Base-by-base conservation (phyloP, 2,329 filamentous ascomycete genomes). In the Aureobasidium sp. region DNA sequence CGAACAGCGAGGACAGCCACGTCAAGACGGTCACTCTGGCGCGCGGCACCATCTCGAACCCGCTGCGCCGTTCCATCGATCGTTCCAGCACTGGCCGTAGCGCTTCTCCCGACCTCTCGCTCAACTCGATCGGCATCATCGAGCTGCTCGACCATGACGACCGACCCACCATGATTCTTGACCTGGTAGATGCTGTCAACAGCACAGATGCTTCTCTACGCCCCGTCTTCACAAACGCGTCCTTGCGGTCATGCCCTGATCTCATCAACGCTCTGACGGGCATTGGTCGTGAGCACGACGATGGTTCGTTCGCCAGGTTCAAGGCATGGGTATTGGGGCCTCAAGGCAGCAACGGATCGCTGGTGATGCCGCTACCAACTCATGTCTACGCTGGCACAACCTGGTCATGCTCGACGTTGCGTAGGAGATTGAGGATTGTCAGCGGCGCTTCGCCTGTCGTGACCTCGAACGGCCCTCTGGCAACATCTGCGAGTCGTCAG, bases 81-180 rank as follows among this genome's bases (percentile, higher is more conserved):
- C 79, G 79, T 30, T 70, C 74, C n/a, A 75, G 73, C 11, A 66
- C 72, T n/a, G 67, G 77, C 12, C 71, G 62, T 11, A 65, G 73
- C 24, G 64, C 71, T 38, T 83, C 77, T 49, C 76, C 79, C 7
- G 81, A 82, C 53, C 67, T 81, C 48, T 70, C 81, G 47, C 72
- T 90, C 4, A 79, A 79, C 37, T 78, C 78, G 22, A 74, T 90
- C 48, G 83, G 85, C 21, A 76, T 88, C 8, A 69, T 84, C 17
- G 88, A 91, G 65, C 71, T 91, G 34, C 68, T 93, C 35, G 86
- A 91, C 63, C 79, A 86, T 59, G 88, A 93, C 64, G 80, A 85
- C 45, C 75, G 88, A 41, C 88, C 86, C 2, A 87, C 85, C 0
- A 88, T 91, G 61, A 77, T 91, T 37, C 74, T 91, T 29, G 86